Percentiles rank a stretch among this genome's conserved stretches.
phyloP scores from a whole-genome alignment of 257 asterid species.

The Buddleja alternifolia region DNA sequence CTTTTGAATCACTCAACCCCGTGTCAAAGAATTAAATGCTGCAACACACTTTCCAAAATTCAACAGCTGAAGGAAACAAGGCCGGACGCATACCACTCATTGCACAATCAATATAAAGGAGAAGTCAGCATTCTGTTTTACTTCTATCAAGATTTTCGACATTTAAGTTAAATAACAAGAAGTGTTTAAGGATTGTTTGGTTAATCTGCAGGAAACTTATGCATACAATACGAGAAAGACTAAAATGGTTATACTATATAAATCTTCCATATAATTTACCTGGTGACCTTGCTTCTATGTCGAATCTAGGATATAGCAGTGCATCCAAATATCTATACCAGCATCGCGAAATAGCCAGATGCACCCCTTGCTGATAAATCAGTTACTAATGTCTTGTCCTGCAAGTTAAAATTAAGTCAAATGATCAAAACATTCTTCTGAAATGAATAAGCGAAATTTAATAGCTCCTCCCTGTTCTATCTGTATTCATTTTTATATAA shows the following conservation, averaged over 20 bases:
- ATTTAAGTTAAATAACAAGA: background rate
- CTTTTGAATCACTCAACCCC: background rate
- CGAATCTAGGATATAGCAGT: slow-evolving; percentile 1
- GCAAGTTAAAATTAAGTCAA: slow-evolving; percentile 7
- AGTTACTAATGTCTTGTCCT: background rate
- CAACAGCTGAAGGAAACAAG: background rate
- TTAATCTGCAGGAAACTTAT: background rate
- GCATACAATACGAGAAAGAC: background rate
- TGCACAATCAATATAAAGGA: slow-evolving; percentile 5
- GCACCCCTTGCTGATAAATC: slow-evolving; percentile 1
- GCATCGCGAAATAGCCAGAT: slow-evolving; percentile 1
- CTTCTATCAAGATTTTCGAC: background rate
- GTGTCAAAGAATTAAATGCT: background rate
- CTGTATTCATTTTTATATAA: no score
- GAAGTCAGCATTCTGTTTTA: background rate
- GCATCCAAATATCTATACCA: slow-evolving; percentile 6
- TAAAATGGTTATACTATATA: background rate
- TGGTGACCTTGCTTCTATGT: background rate
- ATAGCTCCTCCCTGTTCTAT: background rate
- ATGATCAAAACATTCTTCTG: background rate
- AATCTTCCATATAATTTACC: slow-evolving; percentile 14
- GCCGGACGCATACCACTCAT: background rate
- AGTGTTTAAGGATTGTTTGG: background rate
- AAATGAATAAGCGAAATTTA: background rate
- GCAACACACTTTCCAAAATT: background rate